A percentile compares a stretch with the other conserved stretches of the same genome.
Conservation (phyloP, 331 rosid genomes). For the Pyracantha coccinea region DNA sequence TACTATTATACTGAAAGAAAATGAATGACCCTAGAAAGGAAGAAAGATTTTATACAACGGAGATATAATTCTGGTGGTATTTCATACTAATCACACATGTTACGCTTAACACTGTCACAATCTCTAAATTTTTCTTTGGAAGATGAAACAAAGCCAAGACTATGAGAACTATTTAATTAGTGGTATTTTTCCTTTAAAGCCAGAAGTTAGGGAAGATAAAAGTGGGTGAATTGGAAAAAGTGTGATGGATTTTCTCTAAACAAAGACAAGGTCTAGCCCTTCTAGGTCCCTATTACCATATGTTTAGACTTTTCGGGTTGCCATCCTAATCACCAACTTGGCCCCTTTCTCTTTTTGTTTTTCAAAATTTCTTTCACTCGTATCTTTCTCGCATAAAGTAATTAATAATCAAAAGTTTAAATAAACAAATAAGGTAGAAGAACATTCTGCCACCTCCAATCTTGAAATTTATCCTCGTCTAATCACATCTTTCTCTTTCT, state of each 20-base stretch:
- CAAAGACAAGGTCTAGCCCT: not conserved
- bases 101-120: no score
- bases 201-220: not conserved
- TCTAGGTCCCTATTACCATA: not conserved
- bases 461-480: not conserved
- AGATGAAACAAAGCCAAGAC: not conserved
- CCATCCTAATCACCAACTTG: conserved; percentile 35
- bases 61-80: not conserved
- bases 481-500: not conserved
- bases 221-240: not conserved
- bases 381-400: not conserved
- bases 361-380: not conserved
- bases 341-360: conserved; percentile 19
- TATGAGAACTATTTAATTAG: not conserved
- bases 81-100: not conserved
- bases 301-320: conserved; percentile 16
- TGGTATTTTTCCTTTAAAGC: not conserved
- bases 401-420: not conserved
- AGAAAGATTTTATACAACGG: not conserved
- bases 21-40: not conserved
- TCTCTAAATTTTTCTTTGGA: no score
- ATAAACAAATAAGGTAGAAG: not conserved
- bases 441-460: not conserved
- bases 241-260: not conserved
- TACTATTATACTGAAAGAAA: not conserved